phyloP scores from a whole-genome alignment of 345 rosid genomes.

The Syzygium jambos region DNA sequence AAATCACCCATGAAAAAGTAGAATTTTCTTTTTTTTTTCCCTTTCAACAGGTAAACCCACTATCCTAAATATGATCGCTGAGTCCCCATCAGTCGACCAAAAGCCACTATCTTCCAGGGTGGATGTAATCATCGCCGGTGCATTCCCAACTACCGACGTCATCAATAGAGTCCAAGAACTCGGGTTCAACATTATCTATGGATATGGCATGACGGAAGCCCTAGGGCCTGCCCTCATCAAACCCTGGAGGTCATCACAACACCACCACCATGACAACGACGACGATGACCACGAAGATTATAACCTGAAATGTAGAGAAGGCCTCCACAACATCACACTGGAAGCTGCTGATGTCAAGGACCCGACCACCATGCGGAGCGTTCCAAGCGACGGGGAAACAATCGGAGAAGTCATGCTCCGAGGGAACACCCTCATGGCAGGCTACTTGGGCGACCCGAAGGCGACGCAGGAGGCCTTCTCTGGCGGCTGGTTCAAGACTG shows the following conservation, averaged over 20 bases:
- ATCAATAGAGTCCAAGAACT: slow-evolving; percentile 21
- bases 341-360: slow-evolving; percentile 48
- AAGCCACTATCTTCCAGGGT: slow-evolving; percentile 11
- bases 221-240: slow-evolving; percentile 34
- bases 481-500: slow-evolving; percentile 56
- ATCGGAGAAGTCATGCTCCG: slow-evolving; percentile 51
- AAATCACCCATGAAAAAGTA: background rate
- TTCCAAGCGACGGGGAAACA: slow-evolving; percentile 43
- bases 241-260: slow-evolving; percentile 17
- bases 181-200: slow-evolving; percentile 33
- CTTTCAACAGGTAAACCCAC: slow-evolving; percentile 10
- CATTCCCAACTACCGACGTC: slow-evolving; percentile 8
- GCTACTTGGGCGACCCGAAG: slow-evolving; percentile 37
- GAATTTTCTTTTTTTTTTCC: background rate
- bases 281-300: background rate
- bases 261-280: background rate
- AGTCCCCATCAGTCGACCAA: background rate
- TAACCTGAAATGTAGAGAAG: slow-evolving; percentile 7
- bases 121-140: slow-evolving; percentile 32
- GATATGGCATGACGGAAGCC: slow-evolving; percentile 56
- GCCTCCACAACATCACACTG: slow-evolving; percentile 19
- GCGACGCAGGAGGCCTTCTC: slow-evolving; percentile 42
- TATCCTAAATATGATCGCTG: slow-evolving; percentile 28
- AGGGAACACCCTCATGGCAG: slow-evolving; percentile 46
- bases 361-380: slow-evolving; percentile 33